These are phyloP conservation scores for Citrullus colocynthis DNA, from an alignment of 306 rosid genomes.

Conservation along the genomic window DNA sequence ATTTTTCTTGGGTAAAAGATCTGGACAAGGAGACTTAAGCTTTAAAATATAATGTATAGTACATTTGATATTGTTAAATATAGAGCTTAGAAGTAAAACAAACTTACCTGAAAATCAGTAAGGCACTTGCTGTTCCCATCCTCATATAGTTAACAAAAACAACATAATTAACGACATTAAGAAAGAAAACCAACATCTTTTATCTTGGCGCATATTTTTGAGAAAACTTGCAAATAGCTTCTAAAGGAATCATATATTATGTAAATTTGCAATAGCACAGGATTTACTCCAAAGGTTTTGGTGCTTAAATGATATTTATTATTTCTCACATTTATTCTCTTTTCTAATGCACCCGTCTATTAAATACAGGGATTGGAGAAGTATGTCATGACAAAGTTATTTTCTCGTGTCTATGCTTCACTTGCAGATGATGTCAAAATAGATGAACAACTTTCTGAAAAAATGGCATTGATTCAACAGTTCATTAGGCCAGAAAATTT, in stretches of 20 bases:
- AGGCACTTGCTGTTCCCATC: background rate
- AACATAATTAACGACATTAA: background rate
- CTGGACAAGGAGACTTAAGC: background rate
- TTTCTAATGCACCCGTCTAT: constrained; percentile 6
- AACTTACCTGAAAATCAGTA: background rate
- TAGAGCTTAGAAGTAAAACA: background rate
- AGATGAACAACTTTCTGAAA: constrained; percentile 67
- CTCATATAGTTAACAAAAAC: background rate
- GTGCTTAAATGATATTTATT: background rate
- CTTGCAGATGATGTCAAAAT: constrained; percentile 69
- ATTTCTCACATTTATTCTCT: background rate
- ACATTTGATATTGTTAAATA: background rate
- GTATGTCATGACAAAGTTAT: constrained; percentile 97
- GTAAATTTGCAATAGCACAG: background rate
- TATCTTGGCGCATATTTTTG: background rate
- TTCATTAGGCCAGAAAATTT: constrained; percentile 86
- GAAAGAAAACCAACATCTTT: background rate
- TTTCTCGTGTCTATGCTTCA: constrained; percentile 86
- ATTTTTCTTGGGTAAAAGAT: background rate
- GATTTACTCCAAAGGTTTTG: background rate
- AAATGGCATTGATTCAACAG: constrained; percentile 83
- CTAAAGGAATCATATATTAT: too few relatives aligned
- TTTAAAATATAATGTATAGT: background rate
- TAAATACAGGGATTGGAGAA: constrained; percentile 90
- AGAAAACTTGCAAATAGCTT: background rate